Evolutionary conservation across 2,329 filamentous ascomycete species (phyloP).

Genomic region (Penicillium sp.): DNA sequence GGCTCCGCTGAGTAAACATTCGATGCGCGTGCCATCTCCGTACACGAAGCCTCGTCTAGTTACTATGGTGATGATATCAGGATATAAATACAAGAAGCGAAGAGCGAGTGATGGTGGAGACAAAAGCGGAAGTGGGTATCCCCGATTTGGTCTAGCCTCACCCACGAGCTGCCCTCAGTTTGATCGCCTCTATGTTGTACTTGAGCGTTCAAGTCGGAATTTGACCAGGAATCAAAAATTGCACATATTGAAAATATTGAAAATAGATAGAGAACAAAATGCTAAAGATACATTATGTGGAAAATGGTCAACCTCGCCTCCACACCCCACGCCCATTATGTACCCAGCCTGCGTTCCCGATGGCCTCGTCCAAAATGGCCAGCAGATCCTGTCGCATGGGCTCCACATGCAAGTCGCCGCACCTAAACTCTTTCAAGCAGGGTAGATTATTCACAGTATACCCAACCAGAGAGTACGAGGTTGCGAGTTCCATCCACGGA

Average conservation of each 20-base stretch:
- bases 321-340: slow-evolving; percentile 32
- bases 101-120: background rate
- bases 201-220: background rate
- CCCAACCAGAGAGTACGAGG: slow-evolving; percentile 48
- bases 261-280: background rate
- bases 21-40: slow-evolving; percentile 11
- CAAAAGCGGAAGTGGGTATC: background rate
- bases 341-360: slow-evolving; percentile 26
- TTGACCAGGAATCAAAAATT: background rate
- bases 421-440: slow-evolving; percentile 24
- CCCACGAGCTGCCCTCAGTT: background rate
- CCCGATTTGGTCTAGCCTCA: background rate
- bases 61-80: background rate
- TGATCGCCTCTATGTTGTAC: background rate
- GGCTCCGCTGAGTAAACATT: slow-evolving; percentile 29
- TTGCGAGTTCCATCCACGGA: slow-evolving; percentile 55
- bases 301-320: slow-evolving; percentile 10
- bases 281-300: background rate
- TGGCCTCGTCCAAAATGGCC: slow-evolving; percentile 20
- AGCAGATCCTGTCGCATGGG: slow-evolving; percentile 27
- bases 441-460: slow-evolving; percentile 31
- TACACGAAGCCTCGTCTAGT: background rate
- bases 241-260: too few species aligned
- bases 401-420: slow-evolving; percentile 32
- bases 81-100: background rate